phyloP scores from a whole-genome alignment of 1,139 yeast genomes.

The Debaryomyces nepalensis region DNA sequence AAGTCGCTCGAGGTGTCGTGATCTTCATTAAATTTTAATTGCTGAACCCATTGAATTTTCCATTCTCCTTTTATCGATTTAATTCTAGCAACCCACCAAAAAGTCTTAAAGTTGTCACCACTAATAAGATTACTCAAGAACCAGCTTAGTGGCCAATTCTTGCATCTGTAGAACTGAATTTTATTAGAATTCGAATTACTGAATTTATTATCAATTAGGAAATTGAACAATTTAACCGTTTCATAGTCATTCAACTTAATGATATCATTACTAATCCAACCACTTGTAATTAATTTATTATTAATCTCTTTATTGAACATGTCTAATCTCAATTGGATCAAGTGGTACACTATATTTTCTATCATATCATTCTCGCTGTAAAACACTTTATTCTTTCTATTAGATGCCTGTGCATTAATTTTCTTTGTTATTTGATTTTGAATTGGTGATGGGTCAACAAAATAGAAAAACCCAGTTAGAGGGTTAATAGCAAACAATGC shows the following conservation, averaged over 20 bases:
- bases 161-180: conserved; percentile 60
- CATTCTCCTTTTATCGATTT: conserved; percentile 65
- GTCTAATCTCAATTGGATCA: conserved; percentile 55
- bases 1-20: conserved; percentile 20
- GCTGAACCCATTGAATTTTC: conserved; percentile 58
- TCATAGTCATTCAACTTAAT: conserved; percentile 51
- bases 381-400: conserved; percentile 23
- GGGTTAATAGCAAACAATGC: conserved; percentile 50
- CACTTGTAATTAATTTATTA: conserved; percentile 62
- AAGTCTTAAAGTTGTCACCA: conserved; percentile 51
- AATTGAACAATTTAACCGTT: conserved; percentile 29
- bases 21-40: conserved; percentile 23
- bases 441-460: conserved; percentile 47
- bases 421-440: conserved; percentile 39
- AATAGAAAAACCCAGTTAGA: conserved; percentile 50
- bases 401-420: conserved; percentile 37
- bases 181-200: conserved; percentile 20
- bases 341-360: conserved; percentile 38
- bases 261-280: conserved; percentile 67
- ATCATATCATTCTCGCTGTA: conserved; percentile 39
- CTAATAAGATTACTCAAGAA: conserved; percentile 54
- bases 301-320: conserved; percentile 56
- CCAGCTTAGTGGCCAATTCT: conserved; percentile 78
- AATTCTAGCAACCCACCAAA: conserved; percentile 70
- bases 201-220: conserved; percentile 12